These are phyloP conservation scores for Ganoderma leucocontextum DNA, from an alignment of 1,284 basidiomycete genomes.

Conservation along the genomic window DNA sequence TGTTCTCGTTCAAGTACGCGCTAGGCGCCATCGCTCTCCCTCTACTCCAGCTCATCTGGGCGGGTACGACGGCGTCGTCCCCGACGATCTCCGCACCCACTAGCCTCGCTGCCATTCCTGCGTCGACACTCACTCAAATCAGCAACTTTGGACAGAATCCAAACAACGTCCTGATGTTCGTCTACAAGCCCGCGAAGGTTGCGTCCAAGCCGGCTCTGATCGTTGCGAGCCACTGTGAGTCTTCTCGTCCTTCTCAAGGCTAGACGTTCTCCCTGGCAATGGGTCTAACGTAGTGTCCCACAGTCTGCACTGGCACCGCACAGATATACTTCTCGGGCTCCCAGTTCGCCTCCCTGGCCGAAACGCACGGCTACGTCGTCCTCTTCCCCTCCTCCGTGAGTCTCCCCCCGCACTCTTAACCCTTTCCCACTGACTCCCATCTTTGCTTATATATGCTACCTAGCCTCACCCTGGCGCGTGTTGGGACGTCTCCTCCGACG, in stretches of 20 bases:
- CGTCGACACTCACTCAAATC: constrained; percentile 35
- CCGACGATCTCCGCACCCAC: neutral
- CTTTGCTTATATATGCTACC: constrained; percentile 28
- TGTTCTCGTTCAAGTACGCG: constrained; percentile 34
- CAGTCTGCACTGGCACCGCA: constrained; percentile 56
- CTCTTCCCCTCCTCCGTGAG: constrained; percentile 56
- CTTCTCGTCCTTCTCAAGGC: neutral
- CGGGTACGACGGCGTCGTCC: neutral
- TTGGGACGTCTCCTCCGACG: constrained; percentile 62
- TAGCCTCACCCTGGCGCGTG: constrained; percentile 54
- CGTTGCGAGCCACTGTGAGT: constrained; percentile 54
- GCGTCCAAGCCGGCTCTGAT: constrained; percentile 50
- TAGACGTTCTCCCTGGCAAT: neutral
- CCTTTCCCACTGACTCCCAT: neutral
- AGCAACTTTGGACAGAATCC: constrained; percentile 57
- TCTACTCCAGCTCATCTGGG: constrained; percentile 34
- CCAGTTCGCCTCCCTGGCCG: constrained; percentile 57
- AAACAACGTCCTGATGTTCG: constrained; percentile 56
- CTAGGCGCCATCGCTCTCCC: constrained; percentile 37
- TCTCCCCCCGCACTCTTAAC: too few species aligned
- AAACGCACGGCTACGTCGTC: constrained; percentile 56
- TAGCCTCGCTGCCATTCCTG: constrained; percentile 27
- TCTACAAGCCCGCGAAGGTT: constrained; percentile 56
- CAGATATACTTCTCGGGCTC: constrained; percentile 60
- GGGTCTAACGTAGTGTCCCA: neutral